Evolutionary conservation across 129 eudicot species (phyloP).

Genomic region (sunflower (Helianthus annuus)): HanXRQr2.0-SUNRISE NC_035435.2:123815040-123815539

Average conservation of each 20-base stretch:
- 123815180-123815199: neutral
- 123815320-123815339: slow-evolving; percentile 70
- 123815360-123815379: slow-evolving; percentile 88
- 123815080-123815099: slow-evolving; percentile 88
- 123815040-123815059: slow-evolving; percentile 79
- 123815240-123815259: slow-evolving; percentile 80
- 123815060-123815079: slow-evolving; percentile 96
- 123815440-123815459: too few species aligned
- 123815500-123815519: too few species aligned
- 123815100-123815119: slow-evolving; percentile 76
- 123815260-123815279: slow-evolving; percentile 91
- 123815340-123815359: slow-evolving; percentile 70
- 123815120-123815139: slow-evolving; percentile 76
- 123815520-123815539: too few species aligned
- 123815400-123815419: too few species aligned
- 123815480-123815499: too few species aligned
- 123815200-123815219: neutral
- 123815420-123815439: too few species aligned
- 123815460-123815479: too few species aligned
- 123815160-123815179: neutral
- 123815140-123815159: slow-evolving; percentile 46
- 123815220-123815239: slow-evolving; percentile 54
- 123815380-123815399: slow-evolving; percentile 72
- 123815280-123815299: slow-evolving; percentile 68
- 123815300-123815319: slow-evolving; percentile 84